Conservation (phyloP, 2,329 filamentous ascomycete species). For the Beauveria australis region DNA sequence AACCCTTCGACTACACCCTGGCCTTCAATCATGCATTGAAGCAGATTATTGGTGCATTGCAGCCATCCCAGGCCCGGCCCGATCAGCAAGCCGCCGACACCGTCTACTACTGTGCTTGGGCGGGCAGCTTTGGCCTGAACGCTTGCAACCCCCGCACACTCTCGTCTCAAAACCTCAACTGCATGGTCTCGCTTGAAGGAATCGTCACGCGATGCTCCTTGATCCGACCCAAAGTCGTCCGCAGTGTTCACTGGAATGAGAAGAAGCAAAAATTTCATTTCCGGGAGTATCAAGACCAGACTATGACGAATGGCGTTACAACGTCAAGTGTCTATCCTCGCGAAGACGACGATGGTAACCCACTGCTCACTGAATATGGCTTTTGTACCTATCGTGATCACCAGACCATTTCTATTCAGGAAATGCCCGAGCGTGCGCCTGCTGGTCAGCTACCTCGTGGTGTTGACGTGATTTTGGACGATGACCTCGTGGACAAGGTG, state of each 20-base stretch:
- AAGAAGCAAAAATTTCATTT: conserved; percentile 78
- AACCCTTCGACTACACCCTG: conserved; percentile 79
- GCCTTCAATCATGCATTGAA: conserved; percentile 90
- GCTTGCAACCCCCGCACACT: conserved; percentile 91
- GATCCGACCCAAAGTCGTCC: conserved; percentile 93
- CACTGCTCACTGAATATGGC: conserved; percentile 89
- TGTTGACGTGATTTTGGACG: conserved; percentile 93
- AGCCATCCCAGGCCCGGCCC: conserved; percentile 61
- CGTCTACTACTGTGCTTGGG: conserved; percentile 93
- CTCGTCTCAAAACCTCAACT: conserved; percentile 81
- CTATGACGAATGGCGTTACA: conserved; percentile 86
- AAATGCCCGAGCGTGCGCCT: conserved; percentile 96
- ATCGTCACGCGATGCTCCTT: conserved; percentile 96
- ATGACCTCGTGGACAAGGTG: conserved; percentile 88
- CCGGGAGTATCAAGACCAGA: conserved; percentile 90
- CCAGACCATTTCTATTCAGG: conserved; percentile 95
- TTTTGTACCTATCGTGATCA: conserved; percentile 94
- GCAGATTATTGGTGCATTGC: conserved; percentile 66
- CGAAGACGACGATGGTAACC: conserved; percentile 87
- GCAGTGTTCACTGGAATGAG: conserved; percentile 96
- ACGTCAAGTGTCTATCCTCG: conserved; percentile 91
- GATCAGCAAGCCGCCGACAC: conserved; percentile 71
- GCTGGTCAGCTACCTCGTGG: conserved; percentile 91
- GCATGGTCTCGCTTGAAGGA: conserved; percentile 94
- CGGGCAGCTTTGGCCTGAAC: conserved; percentile 91